Base-by-base conservation (phyloP, 192 early-diverging fungal genomes). In the Chytriomyces hyalinus region DNA sequence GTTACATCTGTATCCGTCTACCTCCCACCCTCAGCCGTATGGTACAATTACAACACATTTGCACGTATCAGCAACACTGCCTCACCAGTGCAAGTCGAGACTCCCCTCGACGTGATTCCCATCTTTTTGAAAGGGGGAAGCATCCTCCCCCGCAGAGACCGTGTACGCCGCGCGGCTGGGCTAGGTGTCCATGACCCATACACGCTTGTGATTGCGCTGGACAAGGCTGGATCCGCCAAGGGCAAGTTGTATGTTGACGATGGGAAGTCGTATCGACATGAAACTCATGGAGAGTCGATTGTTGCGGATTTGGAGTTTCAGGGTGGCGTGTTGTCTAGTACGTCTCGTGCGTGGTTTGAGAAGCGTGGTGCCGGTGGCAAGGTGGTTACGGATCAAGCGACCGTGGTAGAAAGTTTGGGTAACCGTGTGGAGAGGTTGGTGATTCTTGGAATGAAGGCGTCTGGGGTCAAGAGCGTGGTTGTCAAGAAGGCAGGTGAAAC, bases 211-310 rank as follows among this genome's bases (percentile, higher is more conserved):
- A 89, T 99, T 50, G 93, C 93, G 6, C 64, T 96, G 46, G 87
- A 93, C 75, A 83, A 79, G 11, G 67, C 85, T 80, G 91, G 90
- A 8, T 80, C 87, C 22, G 94, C 97, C 6, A 65, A 74, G 4
- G 98, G 97, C 26, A 66, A 68, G n/a, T 76, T 99, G 20, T 98
- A 98, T 76, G 77, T 94, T 60, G 98, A 99, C 82, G 98, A 99
- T 76, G 98, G 96, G 9, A 87, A 93, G 62, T 84, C 90, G 1
- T 98, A 89, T 77, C 88, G 84, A 47, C 93, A 90, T 74, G 68
- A 70, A 67, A 71, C 89, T 75, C 70, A 83, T 0, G 93, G 94
- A 4, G 86, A 84, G 44, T 98, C 92, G 81, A 83, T 96, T 60
- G 72, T 83, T 47, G 45, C 69, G 6, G 66, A 84, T 43, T 91